Percentiles rank a stretch among this genome's conserved stretches.
Conservation (phyloP, 305 asterid species). For the Galium porrigens region DNA sequence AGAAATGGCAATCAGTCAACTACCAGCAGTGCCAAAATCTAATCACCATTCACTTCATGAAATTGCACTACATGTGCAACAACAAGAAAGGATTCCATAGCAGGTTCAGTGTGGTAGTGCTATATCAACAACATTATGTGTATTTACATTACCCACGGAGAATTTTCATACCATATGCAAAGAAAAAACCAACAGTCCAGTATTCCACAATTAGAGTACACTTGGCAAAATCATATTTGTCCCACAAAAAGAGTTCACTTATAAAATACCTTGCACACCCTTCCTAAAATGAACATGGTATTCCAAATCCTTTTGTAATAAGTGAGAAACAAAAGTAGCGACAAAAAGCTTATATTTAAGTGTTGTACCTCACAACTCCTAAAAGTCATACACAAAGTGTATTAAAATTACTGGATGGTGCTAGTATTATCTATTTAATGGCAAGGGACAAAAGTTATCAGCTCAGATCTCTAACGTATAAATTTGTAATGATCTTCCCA, state of each 20-base stretch:
- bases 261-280: too few relatives aligned
- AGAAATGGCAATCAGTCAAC: too few relatives aligned
- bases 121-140: background rate
- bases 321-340: background rate
- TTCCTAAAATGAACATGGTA: background rate
- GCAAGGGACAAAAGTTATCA: background rate
- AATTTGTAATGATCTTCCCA: too few relatives aligned
- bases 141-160: background rate
- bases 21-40: too few relatives aligned
- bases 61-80: too few relatives aligned
- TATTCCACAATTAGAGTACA: background rate
- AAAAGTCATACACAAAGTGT: background rate
- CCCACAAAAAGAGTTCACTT: background rate
- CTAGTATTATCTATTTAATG: background rate
- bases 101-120: background rate
- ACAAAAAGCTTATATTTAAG: background rate
- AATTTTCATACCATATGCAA: background rate
- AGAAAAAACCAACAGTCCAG: background rate
- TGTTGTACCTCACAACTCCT: background rate
- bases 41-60: too few relatives aligned
- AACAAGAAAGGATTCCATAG: background rate
- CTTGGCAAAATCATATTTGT: background rate
- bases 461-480: background rate
- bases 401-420: background rate
- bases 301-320: too few relatives aligned